Conservation (phyloP, 2,329 filamentous ascomycete species). For the Rhinocladiella mackenziei region DNA sequence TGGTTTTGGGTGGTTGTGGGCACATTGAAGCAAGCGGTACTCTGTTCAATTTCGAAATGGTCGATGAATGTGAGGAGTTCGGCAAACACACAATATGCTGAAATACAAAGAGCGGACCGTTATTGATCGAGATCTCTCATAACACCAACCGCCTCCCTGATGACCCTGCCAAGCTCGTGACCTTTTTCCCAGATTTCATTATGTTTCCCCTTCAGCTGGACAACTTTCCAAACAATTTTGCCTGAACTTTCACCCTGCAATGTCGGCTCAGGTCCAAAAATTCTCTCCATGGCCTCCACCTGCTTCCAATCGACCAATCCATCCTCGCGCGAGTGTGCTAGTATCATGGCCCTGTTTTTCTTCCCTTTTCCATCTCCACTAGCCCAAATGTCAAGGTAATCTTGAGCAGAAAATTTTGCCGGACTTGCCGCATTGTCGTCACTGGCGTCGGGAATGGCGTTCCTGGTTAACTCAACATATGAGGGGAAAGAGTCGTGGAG, state of each 20-base stretch:
- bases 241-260: background rate
- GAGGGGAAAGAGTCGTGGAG: conserved; percentile 37
- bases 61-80: too few relatives aligned
- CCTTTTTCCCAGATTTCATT: conserved; percentile 43
- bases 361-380: conserved; percentile 17
- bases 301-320: conserved; percentile 40
- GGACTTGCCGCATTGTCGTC: conserved; percentile 42
- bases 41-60: too few relatives aligned
- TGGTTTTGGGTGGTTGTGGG: too few relatives aligned
- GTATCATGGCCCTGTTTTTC: conserved; percentile 32
- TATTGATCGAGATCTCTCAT: conserved; percentile 12
- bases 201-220: conserved; percentile 38
- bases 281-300: conserved; percentile 45
- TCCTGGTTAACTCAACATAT: conserved; percentile 41
- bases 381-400: conserved; percentile 28
- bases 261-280: conserved; percentile 43
- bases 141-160: conserved; percentile 26
- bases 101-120: too few relatives aligned
- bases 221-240: conserved; percentile 33
- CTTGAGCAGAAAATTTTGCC: conserved; percentile 25
- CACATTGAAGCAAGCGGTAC: too few relatives aligned
- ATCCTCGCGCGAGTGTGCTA: conserved; percentile 43
- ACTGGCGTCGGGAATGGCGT: conserved; percentile 39
- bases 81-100: too few relatives aligned
- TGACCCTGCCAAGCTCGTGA: conserved; percentile 38